Conservation (phyloP, 768 basidiomycete species). For the Phanerochaete sordida region DNA sequence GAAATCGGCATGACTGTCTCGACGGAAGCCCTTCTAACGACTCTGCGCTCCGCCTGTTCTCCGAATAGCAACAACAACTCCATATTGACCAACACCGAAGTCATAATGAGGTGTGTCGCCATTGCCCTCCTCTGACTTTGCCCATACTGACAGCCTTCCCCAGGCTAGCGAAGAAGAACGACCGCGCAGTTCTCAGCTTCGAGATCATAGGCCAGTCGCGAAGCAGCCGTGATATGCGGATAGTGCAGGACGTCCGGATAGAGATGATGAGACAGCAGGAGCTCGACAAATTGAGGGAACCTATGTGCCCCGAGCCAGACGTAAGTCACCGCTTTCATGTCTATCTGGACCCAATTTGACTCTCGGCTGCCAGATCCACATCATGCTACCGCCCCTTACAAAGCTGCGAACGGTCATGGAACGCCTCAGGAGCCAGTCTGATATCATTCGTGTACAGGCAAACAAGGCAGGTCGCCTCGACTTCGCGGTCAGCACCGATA, state of each 20-base stretch:
- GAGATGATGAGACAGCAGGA: conserved; percentile 77
- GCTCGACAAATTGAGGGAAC: conserved; percentile 69
- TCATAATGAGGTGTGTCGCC: conserved; percentile 56
- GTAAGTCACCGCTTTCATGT: conserved; percentile 38
- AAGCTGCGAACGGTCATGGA: conserved; percentile 81
- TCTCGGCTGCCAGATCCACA: conserved; percentile 54
- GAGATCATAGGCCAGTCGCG: conserved; percentile 66
- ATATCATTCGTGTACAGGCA: conserved; percentile 64
- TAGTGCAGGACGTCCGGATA: conserved; percentile 80
- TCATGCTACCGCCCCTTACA: conserved; percentile 69
- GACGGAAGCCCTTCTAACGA: conserved; percentile 70
- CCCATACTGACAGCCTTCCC: not conserved
- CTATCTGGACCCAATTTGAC: not conserved
- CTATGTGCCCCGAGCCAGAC: conserved; percentile 83
- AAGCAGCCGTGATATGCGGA: conserved; percentile 58
- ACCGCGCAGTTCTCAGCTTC: conserved; percentile 72
- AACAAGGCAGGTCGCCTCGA: conserved; percentile 57
- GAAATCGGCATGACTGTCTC: conserved; percentile 74
- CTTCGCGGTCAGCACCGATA: conserved; percentile 62
- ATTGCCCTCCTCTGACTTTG: not conserved
- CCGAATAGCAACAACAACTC: conserved; percentile 30
- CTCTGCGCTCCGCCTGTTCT: conserved; percentile 52
- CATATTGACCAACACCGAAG: conserved; percentile 53
- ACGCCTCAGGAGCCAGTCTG: conserved; percentile 62
- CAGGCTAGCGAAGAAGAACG: conserved; percentile 76